These are phyloP conservation scores for Bipolaris oryzae DNA, from an alignment of 2,329 filamentous ascomycete genomes.

Conservation along the genomic window DNA sequence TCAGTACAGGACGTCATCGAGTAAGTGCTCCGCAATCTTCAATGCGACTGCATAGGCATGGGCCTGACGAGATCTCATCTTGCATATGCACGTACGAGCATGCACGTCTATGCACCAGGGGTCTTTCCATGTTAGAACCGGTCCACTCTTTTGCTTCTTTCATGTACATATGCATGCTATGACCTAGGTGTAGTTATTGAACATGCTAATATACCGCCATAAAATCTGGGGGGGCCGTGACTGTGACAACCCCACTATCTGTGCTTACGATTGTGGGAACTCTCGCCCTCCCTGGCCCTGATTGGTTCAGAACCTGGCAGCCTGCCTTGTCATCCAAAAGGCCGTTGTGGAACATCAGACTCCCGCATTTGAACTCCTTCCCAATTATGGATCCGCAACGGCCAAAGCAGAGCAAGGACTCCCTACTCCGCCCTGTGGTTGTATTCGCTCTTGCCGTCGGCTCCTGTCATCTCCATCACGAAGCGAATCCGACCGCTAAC, in stretches of 20 bases:
- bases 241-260: background rate
- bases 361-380: constrained; percentile 3
- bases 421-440: constrained; percentile 2
- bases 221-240: constrained; percentile 1
- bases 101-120: background rate
- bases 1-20: constrained; percentile 7
- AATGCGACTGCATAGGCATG: constrained; percentile 4
- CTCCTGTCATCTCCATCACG: background rate
- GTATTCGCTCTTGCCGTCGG: background rate
- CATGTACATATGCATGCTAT: background rate
- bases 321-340: background rate
- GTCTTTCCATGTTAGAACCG: background rate
- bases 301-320: background rate
- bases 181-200: background rate
- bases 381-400: constrained; percentile 1
- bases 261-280: background rate
- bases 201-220: background rate
- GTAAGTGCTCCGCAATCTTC: constrained; percentile 10
- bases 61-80: constrained; percentile 1
- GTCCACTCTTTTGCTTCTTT: background rate
- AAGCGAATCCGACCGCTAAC: constrained; percentile 1
- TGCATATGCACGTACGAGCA: background rate
- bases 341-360: constrained; percentile 3
- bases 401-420: constrained; percentile 1
- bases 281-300: background rate